These are phyloP conservation scores for Melastoma malabathricum DNA, from an alignment of 345 rosid genomes.

Conservation along the genomic window DNA sequence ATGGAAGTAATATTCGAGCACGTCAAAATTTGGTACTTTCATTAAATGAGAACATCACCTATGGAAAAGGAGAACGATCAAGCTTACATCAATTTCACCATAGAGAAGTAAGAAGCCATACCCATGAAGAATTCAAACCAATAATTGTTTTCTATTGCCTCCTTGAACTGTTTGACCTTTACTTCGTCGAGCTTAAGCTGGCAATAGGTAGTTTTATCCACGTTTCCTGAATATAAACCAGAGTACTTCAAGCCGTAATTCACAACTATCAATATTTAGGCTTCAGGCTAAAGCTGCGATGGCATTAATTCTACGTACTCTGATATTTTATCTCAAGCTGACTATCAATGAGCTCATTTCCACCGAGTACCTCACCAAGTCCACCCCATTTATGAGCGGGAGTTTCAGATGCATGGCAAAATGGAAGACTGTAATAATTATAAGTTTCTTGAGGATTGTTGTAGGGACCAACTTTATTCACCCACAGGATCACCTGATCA, in stretches of 20 bases:
- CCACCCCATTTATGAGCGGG: conserved; percentile 98
- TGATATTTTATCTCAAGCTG: conserved; percentile 61
- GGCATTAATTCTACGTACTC: conserved; percentile 37
- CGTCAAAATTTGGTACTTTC: too few species aligned
- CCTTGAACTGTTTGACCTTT: conserved; percentile 67
- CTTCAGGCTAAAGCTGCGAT: too few species aligned
- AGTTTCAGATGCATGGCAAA: conserved; percentile 54
- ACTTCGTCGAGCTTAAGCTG: conserved; percentile 47
- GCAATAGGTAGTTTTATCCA: conserved; percentile 50
- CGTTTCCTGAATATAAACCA: conserved; percentile 30
- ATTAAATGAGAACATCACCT: background rate
- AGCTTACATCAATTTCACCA: background rate
- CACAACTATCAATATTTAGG: background rate
- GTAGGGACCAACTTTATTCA: conserved; percentile 97
- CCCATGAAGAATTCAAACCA: conserved; percentile 96
- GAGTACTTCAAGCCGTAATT: background rate
- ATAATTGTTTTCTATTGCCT: conserved; percentile 79
- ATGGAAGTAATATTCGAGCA: too few species aligned
- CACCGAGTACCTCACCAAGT: conserved; percentile 99
- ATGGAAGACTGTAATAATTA: conserved; percentile 97
- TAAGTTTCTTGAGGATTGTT: conserved; percentile 99
- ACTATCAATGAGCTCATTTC: conserved; percentile 98
- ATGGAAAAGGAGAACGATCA: background rate
- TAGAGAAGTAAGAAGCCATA: conserved; percentile 27
- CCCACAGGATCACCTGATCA: conserved; percentile 89